phyloP scores from a whole-genome alignment of 2,329 filamentous ascomycete species.

The Hymenoscyphus albidus region DNA sequence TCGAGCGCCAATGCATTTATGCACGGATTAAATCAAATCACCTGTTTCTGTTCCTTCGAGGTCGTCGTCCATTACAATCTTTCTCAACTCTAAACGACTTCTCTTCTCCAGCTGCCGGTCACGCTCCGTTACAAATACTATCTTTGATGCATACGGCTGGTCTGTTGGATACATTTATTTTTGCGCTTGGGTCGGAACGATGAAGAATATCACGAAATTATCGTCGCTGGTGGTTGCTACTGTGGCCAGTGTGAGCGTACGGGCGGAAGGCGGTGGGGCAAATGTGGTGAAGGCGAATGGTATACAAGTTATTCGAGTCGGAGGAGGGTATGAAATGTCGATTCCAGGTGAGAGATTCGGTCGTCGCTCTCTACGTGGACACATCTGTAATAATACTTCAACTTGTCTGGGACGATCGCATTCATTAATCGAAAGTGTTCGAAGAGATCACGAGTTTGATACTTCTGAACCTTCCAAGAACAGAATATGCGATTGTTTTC shows the following conservation, averaged over 20 bases:
- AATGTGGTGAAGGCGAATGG: too few relatives aligned
- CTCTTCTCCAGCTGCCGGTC: slow-evolving; percentile 31
- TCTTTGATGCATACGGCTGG: slow-evolving; percentile 31
- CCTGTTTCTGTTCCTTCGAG: slow-evolving; percentile 25
- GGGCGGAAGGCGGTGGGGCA: slow-evolving; percentile 6
- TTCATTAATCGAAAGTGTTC: not conserved
- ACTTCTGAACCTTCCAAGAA: not conserved
- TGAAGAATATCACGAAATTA: not conserved
- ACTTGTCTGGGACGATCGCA: not conserved
- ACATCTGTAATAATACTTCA: not conserved
- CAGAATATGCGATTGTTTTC: not conserved
- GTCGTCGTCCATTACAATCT: slow-evolving; percentile 17
- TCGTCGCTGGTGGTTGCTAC: not conserved
- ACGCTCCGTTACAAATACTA: slow-evolving; percentile 27
- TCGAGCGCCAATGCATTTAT: slow-evolving; percentile 25
- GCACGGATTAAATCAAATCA: slow-evolving; percentile 24
- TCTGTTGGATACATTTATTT: slow-evolving; percentile 18
- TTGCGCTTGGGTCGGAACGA: slow-evolving; percentile 1
- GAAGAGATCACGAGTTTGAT: not conserved
- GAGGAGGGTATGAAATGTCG: not conserved
- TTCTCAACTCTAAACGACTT: slow-evolving; percentile 18
- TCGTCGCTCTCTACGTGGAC: not conserved
- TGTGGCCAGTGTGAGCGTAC: slow-evolving; percentile 12
- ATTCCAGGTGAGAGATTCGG: not conserved
- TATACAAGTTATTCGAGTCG: too few relatives aligned